Evolutionary conservation across 148 eudicot species (phyloP), one percentile per base, ranked within the genome.

Genomic region (Vaccinium darrowii): DNA sequence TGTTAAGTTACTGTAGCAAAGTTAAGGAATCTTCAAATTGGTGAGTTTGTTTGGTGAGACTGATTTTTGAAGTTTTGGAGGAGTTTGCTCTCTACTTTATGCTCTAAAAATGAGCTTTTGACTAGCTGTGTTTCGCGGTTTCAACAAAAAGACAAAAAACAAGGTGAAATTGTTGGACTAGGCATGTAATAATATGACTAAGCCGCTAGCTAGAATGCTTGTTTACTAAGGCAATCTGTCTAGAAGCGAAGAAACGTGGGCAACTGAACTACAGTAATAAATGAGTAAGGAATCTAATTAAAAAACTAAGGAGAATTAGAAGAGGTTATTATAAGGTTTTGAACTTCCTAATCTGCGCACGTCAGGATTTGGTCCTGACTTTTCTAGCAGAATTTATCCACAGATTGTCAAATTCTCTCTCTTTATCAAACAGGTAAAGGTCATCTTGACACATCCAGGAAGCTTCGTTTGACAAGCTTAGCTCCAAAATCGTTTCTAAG

Each of bases 221-320:
- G 53, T 51, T 51, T 77, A 8, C 14, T 5, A n/a, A 12, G n/a
- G n/a, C 3, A 9, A 5, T 50, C 30, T n/a, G 39, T 36, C 1
- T 47, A 76, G 8, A 14, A 21, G 80, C 23, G 49, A 30, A n/a
- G 49, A 79, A 79, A 79, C 81, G 81, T 79, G 81, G 81, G 81
- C 81, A 54, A 79, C 81, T 54, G 58, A 5, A 47, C 47, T 7
- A 33, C 1, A 53, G 43, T 39, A 43, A 53, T 7, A 15, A 30
- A 53, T 27, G 2, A 36, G 0, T 43, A 6, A 54, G n/a, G 47
- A 79, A 8, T 30, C 47, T 27, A n/a, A 30, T 79, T 43, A 43
- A 43, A 43, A 54, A 79, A 16, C 1, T 54, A 79, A 51, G 58
- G 58, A 77, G 16, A 18, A 76, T 49, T 47, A 49, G 43, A 30